A percentile compares a stretch with the other conserved stretches of the same genome.
phyloP scores from a whole-genome alignment of 495 filamentous ascomycete species.

The Tuber calosporum region DNA sequence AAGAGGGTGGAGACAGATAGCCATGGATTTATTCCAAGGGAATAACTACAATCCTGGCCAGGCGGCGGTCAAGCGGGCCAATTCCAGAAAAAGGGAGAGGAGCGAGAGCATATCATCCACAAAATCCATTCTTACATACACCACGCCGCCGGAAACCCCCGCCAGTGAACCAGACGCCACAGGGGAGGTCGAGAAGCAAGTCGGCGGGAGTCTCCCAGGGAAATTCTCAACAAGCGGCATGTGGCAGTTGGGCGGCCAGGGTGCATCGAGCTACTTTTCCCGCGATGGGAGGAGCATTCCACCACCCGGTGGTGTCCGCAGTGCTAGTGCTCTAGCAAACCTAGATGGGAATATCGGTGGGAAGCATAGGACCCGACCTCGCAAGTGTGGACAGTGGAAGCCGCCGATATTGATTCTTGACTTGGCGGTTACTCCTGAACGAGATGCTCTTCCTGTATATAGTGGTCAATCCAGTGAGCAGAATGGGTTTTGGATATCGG shows the following conservation, averaged over 20 bases:
- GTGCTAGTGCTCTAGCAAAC: constrained; percentile 35
- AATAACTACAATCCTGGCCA: not conserved
- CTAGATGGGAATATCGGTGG: constrained; percentile 34
- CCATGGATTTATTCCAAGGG: constrained; percentile 26
- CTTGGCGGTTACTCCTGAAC: constrained; percentile 32
- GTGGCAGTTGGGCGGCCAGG: constrained; percentile 11
- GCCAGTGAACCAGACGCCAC: not conserved
- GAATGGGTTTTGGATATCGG: constrained; percentile 30
- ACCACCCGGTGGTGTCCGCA: not conserved
- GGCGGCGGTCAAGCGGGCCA: constrained; percentile 15
- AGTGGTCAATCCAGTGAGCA: constrained; percentile 5
- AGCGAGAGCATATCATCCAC: constrained; percentile 17
- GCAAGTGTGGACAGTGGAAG: constrained; percentile 30
- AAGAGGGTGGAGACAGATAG: constrained; percentile 31
- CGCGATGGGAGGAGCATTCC: constrained; percentile 8
- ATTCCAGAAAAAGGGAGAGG: constrained; percentile 14
- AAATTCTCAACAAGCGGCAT: not conserved
- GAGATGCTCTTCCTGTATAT: constrained; percentile 31
- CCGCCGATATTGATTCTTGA: constrained; percentile 26
- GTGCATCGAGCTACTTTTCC: not conserved
- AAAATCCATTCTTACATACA: not conserved
- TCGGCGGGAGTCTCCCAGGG: not conserved
- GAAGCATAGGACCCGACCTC: constrained; percentile 12
- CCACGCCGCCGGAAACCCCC: not conserved
- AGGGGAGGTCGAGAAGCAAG: not conserved